A percentile compares a stretch with the other conserved stretches of the same genome.
Conservation (phyloP, 1,284 basidiomycete genomes). For the Anthracocystis setariae region DNA sequence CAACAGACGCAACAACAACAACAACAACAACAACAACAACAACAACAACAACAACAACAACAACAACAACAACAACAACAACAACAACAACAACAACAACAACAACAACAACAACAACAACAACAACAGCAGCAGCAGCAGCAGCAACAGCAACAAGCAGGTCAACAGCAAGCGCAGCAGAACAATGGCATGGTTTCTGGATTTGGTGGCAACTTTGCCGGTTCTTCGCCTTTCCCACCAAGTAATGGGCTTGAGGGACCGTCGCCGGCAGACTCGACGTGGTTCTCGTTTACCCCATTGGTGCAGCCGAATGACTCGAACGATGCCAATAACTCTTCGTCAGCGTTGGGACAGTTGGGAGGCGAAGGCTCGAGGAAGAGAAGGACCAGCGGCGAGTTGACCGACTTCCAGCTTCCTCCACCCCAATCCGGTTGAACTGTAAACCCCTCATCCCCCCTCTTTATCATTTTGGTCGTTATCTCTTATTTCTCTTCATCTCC, state of each 20-base stretch:
- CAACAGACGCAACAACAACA: slow-evolving; percentile 12
- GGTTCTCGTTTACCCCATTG: slow-evolving; percentile 53
- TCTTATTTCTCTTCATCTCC: background rate
- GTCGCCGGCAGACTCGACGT: slow-evolving; percentile 54
- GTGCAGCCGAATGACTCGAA: slow-evolving; percentile 26
- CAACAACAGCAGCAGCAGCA: slow-evolving; percentile 11
- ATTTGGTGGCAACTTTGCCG: slow-evolving; percentile 10
- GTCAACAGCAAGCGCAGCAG: slow-evolving; percentile 15
- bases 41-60: slow-evolving; percentile 5
- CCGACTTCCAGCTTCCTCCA: slow-evolving; percentile 51
- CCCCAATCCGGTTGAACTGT: slow-evolving; percentile 22
- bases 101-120: too few species aligned
- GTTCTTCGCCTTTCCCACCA: slow-evolving; percentile 30
- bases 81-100: too few species aligned
- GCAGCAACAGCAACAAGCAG: slow-evolving; percentile 6
- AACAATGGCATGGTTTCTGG: slow-evolving; percentile 18
- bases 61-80: slow-evolving; percentile 9
- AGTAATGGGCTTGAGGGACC: slow-evolving; percentile 41
- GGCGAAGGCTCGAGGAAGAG: slow-evolving; percentile 51
- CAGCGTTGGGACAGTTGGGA: slow-evolving; percentile 45
- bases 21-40: slow-evolving; percentile 12
- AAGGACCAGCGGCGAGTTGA: slow-evolving; percentile 24
- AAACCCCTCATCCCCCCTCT: background rate
- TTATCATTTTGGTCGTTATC: too few species aligned
- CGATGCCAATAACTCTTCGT: slow-evolving; percentile 9